Conservation (phyloP, 371 early-diverging fungal genomes). For the Lichtheimia corymbifera region DNA sequence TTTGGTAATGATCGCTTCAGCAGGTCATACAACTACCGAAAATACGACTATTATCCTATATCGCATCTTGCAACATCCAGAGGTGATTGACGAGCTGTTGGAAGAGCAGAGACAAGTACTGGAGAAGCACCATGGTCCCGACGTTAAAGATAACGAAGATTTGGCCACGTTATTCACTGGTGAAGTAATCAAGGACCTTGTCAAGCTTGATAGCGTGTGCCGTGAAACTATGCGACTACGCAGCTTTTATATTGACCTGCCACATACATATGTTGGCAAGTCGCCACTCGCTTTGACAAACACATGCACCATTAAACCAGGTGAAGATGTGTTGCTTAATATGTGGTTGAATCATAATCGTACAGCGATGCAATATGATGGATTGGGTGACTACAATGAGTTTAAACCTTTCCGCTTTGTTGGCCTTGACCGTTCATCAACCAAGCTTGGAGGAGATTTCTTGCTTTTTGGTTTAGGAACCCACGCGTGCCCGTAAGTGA, state of each 20-base stretch:
- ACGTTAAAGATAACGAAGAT: conserved; percentile 16
- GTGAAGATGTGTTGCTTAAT: conserved; percentile 13
- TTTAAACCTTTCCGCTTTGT: conserved; percentile 53
- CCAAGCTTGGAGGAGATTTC: conserved; percentile 41
- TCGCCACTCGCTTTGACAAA: conserved; percentile 21
- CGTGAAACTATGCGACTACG: conserved; percentile 44
- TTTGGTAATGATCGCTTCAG: conserved; percentile 31
- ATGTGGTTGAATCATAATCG: background rate
- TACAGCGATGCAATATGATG: background rate
- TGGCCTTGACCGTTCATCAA: conserved; percentile 28
- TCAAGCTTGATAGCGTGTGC: conserved; percentile 49
- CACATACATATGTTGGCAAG: conserved; percentile 30
- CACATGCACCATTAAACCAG: conserved; percentile 36
- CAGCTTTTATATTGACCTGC: conserved; percentile 16
- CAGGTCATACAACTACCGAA: conserved; percentile 39
- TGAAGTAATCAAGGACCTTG: conserved; percentile 29
- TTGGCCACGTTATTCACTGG: conserved; percentile 35
- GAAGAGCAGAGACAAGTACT: conserved; percentile 44
- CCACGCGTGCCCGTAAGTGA: conserved; percentile 25
- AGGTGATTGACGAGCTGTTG: conserved; percentile 33
- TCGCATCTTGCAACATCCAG: conserved; percentile 38
- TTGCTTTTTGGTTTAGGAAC: conserved; percentile 57
- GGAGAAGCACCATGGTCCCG: background rate
- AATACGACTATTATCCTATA: conserved; percentile 35
- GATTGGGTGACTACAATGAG: conserved; percentile 13